These are phyloP conservation scores for Aureobasidium sp. DNA, from an alignment of 2,329 filamentous ascomycete genomes.

Conservation along the genomic window DNA sequence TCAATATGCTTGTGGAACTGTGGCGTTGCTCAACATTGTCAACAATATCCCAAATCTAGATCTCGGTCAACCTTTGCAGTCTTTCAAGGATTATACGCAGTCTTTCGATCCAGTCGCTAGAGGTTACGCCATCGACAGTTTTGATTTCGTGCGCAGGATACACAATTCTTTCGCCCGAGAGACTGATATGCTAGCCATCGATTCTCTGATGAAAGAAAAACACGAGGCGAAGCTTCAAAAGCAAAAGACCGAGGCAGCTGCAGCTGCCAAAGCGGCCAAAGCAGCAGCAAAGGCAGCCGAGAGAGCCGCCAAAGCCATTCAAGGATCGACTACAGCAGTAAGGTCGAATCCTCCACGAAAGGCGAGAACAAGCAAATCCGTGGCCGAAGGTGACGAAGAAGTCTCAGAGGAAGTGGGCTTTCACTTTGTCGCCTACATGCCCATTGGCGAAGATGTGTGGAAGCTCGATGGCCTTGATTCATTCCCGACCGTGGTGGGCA, in stretches of 20 bases:
- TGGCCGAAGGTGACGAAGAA: conserved; percentile 24
- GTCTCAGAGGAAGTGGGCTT: conserved; percentile 57
- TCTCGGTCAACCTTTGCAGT: conserved; percentile 61
- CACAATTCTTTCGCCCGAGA: conserved; percentile 86
- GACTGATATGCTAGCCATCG: conserved; percentile 67
- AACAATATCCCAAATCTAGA: conserved; percentile 68
- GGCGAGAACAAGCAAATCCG: conserved; percentile 24
- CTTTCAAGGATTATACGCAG: conserved; percentile 67
- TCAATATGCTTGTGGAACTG: conserved; percentile 81
- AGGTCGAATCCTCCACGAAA: conserved; percentile 19
- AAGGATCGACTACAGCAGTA: not conserved
- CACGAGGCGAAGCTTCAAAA: conserved; percentile 31
- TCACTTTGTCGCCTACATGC: conserved; percentile 87
- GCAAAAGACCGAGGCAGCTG: conserved; percentile 28
- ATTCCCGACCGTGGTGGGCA: conserved; percentile 60
- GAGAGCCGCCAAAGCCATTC: conserved; percentile 9
- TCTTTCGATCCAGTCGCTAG: conserved; percentile 63
- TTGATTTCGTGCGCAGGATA: conserved; percentile 67
- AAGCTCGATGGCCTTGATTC: conserved; percentile 78
- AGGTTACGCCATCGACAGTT: conserved; percentile 67
- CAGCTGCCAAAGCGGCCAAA: conserved; percentile 26
- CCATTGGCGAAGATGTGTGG: conserved; percentile 68
- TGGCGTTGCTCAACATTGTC: conserved; percentile 85
- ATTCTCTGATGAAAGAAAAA: conserved; percentile 56
- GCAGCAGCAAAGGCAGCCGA: conserved; percentile 23